Evolutionary conservation across 164 flowering plant genomes (phyloP), one percentile per base, ranked within the genome.

Genomic region (Euptelea pleiosperma): DNA sequence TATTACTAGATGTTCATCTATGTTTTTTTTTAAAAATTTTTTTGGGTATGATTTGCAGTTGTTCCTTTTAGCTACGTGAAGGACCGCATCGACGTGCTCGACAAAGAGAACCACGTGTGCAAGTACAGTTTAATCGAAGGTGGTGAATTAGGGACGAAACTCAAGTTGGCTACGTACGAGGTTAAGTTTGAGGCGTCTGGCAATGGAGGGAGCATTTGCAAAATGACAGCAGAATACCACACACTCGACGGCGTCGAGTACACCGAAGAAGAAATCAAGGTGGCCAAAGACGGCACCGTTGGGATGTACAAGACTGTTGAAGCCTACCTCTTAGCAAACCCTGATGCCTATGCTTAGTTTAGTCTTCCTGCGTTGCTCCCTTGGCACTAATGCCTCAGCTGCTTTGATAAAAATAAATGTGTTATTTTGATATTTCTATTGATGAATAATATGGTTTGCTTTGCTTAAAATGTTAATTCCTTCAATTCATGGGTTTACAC

Each of bases 281-380:
- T 39, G 7, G 68, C 50, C 26, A 63, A 60, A 31, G 71, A 67
- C 14, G 50, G 50, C 43, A 18, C 34, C 3, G 1, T n/a, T 30
- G 69, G 65, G 2, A 0, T 63, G 7, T 63, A 48, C 59, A 71
- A 63, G 69, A 65, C 65, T n/a, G 34, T 67, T 22, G 71, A 71
- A 29, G 66, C 54, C 18, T 54, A 73, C 24, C 69, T 68, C 55
- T 22, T 69, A 58, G 66, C 66, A 2, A 68, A 73, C 15, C 67
- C 70, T 15, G 22, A 45, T 21, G 45, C 33, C 19, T 55, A 55
- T 26, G 45, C 44, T 19, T 55, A 39, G 19, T n/a, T n/a, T n/a
- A n/a, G n/a, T n/a, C n/a, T n/a, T n/a, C n/a, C n/a, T n/a, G n/a
- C n/a, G n/a, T n/a, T n/a, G n/a, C n/a, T n/a, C n/a, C n/a, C n/a